Evolutionary conservation across 2,329 filamentous ascomycete species (phyloP), one percentile per base, ranked within the genome.

Genomic region (Cryoendolithus antarcticus): DNA sequence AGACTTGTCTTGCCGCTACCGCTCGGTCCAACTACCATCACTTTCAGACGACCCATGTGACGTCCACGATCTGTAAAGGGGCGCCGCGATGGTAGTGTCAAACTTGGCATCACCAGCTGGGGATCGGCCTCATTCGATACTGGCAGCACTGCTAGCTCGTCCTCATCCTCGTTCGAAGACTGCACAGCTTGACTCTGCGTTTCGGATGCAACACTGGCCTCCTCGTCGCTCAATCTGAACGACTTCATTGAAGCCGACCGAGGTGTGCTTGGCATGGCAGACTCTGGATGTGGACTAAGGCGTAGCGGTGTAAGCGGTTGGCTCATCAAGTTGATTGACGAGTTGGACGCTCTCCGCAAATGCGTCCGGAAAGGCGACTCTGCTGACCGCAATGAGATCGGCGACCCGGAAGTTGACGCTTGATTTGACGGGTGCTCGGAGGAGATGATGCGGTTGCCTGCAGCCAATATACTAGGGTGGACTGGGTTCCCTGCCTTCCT

Each of bases 41-140:
- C 67, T 64, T 93, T 96, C 39, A 96, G 68, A 51, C 85, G 80
- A 1, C 89, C 89, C 58, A 96, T 74, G 28, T 72, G 72, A 63
- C 82, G 89, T 10, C 91, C 91, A 34, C 74, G 74, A n/a, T 82
- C 77, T 0, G 91, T 95, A 59, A 96, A 96, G 0, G 88, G 88
- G 37, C 86, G 74, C 36, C 91, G 77, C 44, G 77, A 82, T 3
- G 91, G 89, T 75, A 98, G 91, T 45, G 76, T 79, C 52, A 98
- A 80, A 55, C 86, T 94, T 4, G 91, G 91, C 91, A 98, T 98
- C 44, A 98, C 84, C n/a, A 98, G 72, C 60, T 96, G 88, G 15
- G 82, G 81, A 49, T 50, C 19, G 46, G 50, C 39, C 52, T 53
- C 64, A 60, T 62, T 60, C 21, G 55, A 52, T 3, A 59, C 39